Evolutionary conservation across 768 basidiomycete species (phyloP), one percentile per base, ranked within the genome.

Genomic region (Nidularia pulvinata): DNA sequence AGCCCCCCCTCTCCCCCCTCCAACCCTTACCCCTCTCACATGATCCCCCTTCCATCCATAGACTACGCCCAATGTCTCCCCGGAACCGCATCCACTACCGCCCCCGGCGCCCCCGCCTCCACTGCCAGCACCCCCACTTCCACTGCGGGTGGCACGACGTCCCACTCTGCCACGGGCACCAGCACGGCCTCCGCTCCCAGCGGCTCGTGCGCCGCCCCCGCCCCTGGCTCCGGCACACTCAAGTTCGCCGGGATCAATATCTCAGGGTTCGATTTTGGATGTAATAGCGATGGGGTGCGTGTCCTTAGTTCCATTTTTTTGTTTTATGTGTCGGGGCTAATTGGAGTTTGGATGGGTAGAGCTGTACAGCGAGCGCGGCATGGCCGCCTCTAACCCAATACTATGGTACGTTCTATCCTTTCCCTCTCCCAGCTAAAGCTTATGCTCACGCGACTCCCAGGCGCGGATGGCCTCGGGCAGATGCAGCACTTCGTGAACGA

Each of bases 401-500:
- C 25, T 25, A 25, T 4, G 25, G 25, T 25, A 25, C 25, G 4
- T 25, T 25, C 25, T 25, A 4, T 25, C 25, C 25, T 25, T 25
- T 4, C 4, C 25, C 25, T 4, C 25, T 25, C 25, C 25, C 25
- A 25, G 25, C 25, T 25, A 25, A 25, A 25, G 2, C 25, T 25
- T 25, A 25, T 25, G 25, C 25, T 25, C 25, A 65, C 63, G 9
- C 66, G 79, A 57, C 72, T 77, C 51, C 73, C 71, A 37, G 76
- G 79, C 32, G 53, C 61, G 32, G 77, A 81, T 50, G 80, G 78
- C 44, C 66, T 61, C 4, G 78, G 81, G n/a, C 85, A 86, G 61
- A 86, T 87, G 81, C 60, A 72, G 43, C 85, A 87, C 61, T 87
- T 86, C 55, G 75, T 78, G 48, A 62, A 73, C 0, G 67, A 82